A percentile compares a stretch with the other conserved stretches of the same genome.
Evolutionary conservation across 1,139 yeast genomes (phyloP).

Genomic region (Kodamaea ohmeri): DNA sequence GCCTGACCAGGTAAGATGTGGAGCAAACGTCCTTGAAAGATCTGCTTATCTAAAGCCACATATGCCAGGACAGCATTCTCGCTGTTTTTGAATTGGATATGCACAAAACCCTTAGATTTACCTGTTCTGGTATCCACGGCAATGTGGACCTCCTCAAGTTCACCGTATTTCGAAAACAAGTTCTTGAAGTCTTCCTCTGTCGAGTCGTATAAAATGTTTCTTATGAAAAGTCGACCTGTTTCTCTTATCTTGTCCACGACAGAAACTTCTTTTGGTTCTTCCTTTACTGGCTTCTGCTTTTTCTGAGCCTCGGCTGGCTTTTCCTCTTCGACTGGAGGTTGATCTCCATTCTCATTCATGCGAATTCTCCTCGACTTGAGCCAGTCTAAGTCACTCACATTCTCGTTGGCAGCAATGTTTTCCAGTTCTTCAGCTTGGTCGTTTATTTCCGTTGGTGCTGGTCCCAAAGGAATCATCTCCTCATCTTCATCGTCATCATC

Average conservation of each 20-base stretch:
- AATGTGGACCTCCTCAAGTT: slow-evolving; percentile 76
- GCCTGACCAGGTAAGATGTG: slow-evolving; percentile 86
- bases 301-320: slow-evolving; percentile 5
- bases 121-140: slow-evolving; percentile 91
- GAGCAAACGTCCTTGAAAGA: slow-evolving; percentile 89
- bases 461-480: slow-evolving; percentile 20
- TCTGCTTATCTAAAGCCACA: slow-evolving; percentile 73
- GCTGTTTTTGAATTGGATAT: slow-evolving; percentile 64
- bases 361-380: slow-evolving; percentile 72
- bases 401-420: slow-evolving; percentile 47
- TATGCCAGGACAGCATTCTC: slow-evolving; percentile 77
- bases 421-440: slow-evolving; percentile 16
- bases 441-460: slow-evolving; percentile 13
- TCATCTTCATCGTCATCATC: slow-evolving; percentile 25
- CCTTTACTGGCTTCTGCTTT: slow-evolving; percentile 5
- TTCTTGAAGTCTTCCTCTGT: slow-evolving; percentile 73
- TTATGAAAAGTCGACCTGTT: slow-evolving; percentile 82
- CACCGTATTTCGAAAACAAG: slow-evolving; percentile 57
- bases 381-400: slow-evolving; percentile 85
- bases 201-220: slow-evolving; percentile 81
- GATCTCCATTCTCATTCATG: slow-evolving; percentile 50
- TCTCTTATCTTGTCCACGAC: slow-evolving; percentile 47
- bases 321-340: neutral
- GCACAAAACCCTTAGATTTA: slow-evolving; percentile 90
- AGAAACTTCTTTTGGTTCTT: slow-evolving; percentile 8